Conservation (phyloP, 306 rosid genomes). For the Vigna unguiculata region DNA sequence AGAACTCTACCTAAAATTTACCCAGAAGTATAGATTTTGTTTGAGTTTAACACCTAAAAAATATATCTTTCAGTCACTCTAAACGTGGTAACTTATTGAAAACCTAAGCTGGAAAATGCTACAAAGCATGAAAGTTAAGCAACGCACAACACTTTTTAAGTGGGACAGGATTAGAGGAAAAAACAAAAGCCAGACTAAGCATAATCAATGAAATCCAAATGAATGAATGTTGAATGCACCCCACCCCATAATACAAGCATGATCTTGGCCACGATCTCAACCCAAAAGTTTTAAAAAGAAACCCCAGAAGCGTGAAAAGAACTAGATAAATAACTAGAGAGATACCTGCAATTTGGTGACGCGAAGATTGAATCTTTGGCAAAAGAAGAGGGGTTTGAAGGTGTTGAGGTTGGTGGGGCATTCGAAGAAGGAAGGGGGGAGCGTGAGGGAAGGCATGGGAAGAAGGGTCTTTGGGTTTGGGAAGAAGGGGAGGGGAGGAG, state of each 20-base stretch:
- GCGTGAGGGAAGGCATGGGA: conserved; percentile 35
- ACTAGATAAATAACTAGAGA: neutral
- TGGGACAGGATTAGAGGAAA: neutral
- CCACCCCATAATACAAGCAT: neutral
- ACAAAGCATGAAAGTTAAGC: neutral
- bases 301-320: conserved; percentile 19
- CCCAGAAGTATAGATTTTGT: neutral
- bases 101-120: neutral
- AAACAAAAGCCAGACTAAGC: neutral
- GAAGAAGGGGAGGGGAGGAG: conserved; percentile 38
- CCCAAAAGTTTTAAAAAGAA: neutral
- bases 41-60: conserved; percentile 13
- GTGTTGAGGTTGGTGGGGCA: conserved; percentile 33
- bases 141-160: neutral
- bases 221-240: neutral
- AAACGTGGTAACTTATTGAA: neutral
- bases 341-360: conserved; percentile 58
- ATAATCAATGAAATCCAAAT: conserved; percentile 25
- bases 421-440: conserved; percentile 38
- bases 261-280: neutral
- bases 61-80: neutral
- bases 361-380: conserved; percentile 51
- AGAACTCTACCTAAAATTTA: neutral
- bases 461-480: conserved; percentile 34
- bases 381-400: conserved; percentile 45